Base-by-base conservation (phyloP, 768 basidiomycete species). In the Psilocybe azurescens region DNA sequence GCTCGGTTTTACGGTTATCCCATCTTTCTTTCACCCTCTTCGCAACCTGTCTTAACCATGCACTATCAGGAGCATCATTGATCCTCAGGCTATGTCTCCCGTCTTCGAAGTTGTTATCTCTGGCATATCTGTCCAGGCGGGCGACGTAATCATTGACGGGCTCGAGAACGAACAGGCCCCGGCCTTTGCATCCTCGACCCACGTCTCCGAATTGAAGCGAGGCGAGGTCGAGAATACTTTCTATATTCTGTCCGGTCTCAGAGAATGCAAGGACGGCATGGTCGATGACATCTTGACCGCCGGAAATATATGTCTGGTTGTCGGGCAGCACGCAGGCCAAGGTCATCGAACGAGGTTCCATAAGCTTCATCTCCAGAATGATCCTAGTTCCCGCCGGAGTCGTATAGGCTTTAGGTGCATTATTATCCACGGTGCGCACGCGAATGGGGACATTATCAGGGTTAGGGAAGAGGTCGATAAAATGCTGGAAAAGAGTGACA, bases 181-280 rank as follows among this genome's bases (percentile, higher is more conserved):
- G 60, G 2, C 67, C 67, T 60, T 68, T 69, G 18, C 50, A 61
- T 16, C 71, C 69, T 1, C 71, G 63, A 3, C 71, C 71, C 2
- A 64, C 67, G 14, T 69, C 65, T 29, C 71, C 71, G 29, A 69
- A 70, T 58, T 72, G 71, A 8, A 72, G 61, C 8, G 69, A 66
- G 3, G 69, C 32, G 9, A 72, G 60, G 39, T 72, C 67, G 48
- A 72, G 66, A 29, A 72, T 63, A 11, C 59, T 66, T 55, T 72
- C 69, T n/a, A 63, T 32, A 0, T 58, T n/a, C 16, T 29, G 18
- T 10, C 54, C 58, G 6, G 67, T 60, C 2, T 53, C 32, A 9
- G 64, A 41, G 52, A 72, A 70, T 7, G 63, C 65, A 11, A 72
- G 55, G 7, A 72, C 64, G 36, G 69, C 67, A 52, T 70, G 69